Evolutionary conservation across 1,284 basidiomycete genomes (phyloP), one percentile per base, ranked within the genome.

Genomic region (Ustilago shanxiensis): DNA sequence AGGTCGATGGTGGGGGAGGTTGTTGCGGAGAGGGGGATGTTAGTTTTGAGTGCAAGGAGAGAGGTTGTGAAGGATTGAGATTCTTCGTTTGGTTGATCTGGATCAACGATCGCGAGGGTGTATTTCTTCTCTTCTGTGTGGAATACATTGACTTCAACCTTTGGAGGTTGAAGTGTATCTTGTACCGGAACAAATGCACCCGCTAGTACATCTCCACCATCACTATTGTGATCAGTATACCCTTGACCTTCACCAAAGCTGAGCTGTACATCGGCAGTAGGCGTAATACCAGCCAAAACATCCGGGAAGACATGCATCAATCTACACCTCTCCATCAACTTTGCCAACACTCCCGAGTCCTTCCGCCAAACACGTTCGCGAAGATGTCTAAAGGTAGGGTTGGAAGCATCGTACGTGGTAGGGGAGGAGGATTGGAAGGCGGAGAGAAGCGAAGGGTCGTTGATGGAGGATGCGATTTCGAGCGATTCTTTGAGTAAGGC

Each of bases 261-360:
- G 49, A 95, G 82, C 64, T 90, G 91, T 6, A 95, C 87, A 83
- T 95, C 93, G 24, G 93, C 85, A 10, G 90, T 90, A 0, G 95
- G 94, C 56, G 90, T 90, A 20, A 96, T 86, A 35, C 88, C 88
- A 0, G 93, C 90, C 8, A 98, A 85, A 1, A 95, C 87, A 85
- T 98, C 96, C 0, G 96, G 95, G 3, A 97, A 89, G 59, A 98
- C 91, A 58, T 92, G 88, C 93, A 98, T 94, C 87, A 95, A 92
- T 81, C 93, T 89, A 52, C 96, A 86, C 79, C 95, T 92, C 86
- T 98, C 93, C 93, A 97, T 97, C 91, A 95, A 82, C 37, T 51
- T 47, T 11, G 59, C 72, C 8, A 81, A 59, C 22, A 71, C 60
- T 9, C 76, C 76, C 11, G 70, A 66, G 26, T 71, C 60, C 7